Conservation (phyloP, 352 stramenopile genomes). For the Globisporangium rhizosaccharum region DNA sequence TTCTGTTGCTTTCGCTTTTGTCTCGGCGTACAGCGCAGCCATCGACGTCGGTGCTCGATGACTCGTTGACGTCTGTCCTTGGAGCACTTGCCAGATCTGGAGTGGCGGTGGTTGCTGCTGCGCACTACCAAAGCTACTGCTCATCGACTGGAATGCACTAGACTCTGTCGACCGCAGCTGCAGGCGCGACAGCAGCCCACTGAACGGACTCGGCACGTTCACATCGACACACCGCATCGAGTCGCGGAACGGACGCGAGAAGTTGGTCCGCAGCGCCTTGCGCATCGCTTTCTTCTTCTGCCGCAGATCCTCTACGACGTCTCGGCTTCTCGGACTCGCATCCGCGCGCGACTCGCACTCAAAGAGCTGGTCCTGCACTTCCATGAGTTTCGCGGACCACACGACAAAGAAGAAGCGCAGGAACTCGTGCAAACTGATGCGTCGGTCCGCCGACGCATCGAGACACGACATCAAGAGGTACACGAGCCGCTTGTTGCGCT, state of each 20-base stretch:
- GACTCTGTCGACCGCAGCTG: conserved; percentile 16
- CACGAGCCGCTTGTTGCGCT: conserved; percentile 33
- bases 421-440: conserved; percentile 39
- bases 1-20: conserved; percentile 6
- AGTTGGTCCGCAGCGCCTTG: conserved; percentile 39
- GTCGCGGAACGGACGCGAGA: conserved; percentile 46
- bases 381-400: conserved; percentile 44
- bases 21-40: conserved; percentile 9
- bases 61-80: conserved; percentile 21
- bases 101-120: conserved; percentile 7
- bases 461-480: conserved; percentile 48
- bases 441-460: conserved; percentile 35
- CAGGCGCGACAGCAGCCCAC: conserved; percentile 25
- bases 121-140: background rate
- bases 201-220: conserved; percentile 32
- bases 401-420: conserved; percentile 50
- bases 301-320: conserved; percentile 10
- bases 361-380: conserved; percentile 39
- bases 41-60: conserved; percentile 14
- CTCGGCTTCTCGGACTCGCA: conserved; percentile 1
- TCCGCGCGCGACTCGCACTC: conserved; percentile 12
- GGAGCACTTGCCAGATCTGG: conserved; percentile 30
- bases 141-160: background rate
- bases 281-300: conserved; percentile 23
- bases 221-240: conserved; percentile 45